A percentile compares a stretch with the other conserved stretches of the same genome.
Conservation (phyloP, 176 grass and related monocot genomes). For the Elymus sibiricus region DNA sequence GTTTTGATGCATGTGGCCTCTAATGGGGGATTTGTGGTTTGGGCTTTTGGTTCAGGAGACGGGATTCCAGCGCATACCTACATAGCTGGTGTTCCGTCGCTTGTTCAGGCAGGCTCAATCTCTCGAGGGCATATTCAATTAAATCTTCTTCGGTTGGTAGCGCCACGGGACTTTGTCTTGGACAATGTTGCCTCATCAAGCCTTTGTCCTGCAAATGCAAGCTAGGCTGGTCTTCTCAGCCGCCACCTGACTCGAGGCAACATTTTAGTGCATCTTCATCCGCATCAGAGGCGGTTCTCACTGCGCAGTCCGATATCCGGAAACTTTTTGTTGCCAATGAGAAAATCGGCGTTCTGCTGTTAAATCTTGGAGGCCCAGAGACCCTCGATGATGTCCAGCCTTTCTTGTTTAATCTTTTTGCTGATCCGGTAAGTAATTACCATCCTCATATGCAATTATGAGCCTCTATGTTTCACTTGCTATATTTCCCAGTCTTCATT, state of each 20-base stretch:
- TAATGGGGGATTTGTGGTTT: not conserved
- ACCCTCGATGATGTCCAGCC: constrained; percentile 96
- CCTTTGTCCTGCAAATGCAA: constrained; percentile 39
- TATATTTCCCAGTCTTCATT: constrained; percentile 8
- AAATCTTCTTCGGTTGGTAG: constrained; percentile 37
- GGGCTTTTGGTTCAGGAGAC: not conserved
- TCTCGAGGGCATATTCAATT: constrained; percentile 42
- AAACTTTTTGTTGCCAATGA: constrained; percentile 67
- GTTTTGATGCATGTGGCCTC: not conserved
- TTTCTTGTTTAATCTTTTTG: constrained; percentile 98
- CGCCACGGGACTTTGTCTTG: constrained; percentile 33
- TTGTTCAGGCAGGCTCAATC: constrained; percentile 39
- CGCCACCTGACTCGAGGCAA: constrained; percentile 27
- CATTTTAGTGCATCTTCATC: constrained; percentile 55
- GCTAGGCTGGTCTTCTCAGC: constrained; percentile 36
- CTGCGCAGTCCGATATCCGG: constrained; percentile 49
- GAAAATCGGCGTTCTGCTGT: constrained; percentile 84
- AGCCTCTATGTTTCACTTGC: not conserved
- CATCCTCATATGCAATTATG: constrained; percentile 13
- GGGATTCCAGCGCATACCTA: not conserved
- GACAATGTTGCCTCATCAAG: constrained; percentile 34
- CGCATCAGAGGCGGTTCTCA: constrained; percentile 71
- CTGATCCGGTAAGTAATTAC: constrained; percentile 92
- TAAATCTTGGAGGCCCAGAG: constrained; percentile 97
- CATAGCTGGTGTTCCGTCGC: not conserved